Evolutionary conservation across 345 rosid genomes (phyloP), one percentile per base, ranked within the genome.

Genomic region (Eucalyptus microcorys): DNA sequence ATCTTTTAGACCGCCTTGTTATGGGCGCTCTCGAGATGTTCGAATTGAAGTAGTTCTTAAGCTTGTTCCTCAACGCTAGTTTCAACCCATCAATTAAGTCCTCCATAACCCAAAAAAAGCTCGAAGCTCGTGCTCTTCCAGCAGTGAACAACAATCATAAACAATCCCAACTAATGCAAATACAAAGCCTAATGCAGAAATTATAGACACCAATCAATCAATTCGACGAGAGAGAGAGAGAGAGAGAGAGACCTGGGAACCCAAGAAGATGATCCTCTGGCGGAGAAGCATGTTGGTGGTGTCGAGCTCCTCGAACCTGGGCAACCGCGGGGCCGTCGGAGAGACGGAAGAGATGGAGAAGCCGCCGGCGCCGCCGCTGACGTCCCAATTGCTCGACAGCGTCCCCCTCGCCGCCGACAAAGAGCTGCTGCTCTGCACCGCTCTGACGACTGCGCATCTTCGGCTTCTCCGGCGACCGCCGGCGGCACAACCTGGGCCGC

Each of bases 241-340:
- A 37, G 88, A 21, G 17, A 61, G 27, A 64, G 11, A n/a, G 88
- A 97, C 98, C 96, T 94, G 96, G 87, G 98, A 94, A 89, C 98
- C 98, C 88, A 97, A 86, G 87, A 96, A 96, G 92, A 97, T 92
- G 90, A 96, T 95, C 91, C 98, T 94, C 90, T 96, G 99, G 89
- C 99, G 97, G 59, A 97, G 99, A 86, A 97, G 96, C 98, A 96
- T 95, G 94, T 94, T 95, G 86, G 98, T 95, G 80, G 95, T 94
- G 80, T 97, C 98, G 55, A 96, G 95, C 87, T 97, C 99, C 89
- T 96, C 97, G 81, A 97, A 93, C 90, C 92, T 93, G 6, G 99
- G 98, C 30, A 94, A 91, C n/a, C 94, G 88, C 2, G 98, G 91
- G 87, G 94, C 91, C 30, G 95, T 87, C 91, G 93, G 66, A 76